Base-by-base conservation (phyloP, 441 rosid genomes). In the Bruguiera hainesii region DNA sequence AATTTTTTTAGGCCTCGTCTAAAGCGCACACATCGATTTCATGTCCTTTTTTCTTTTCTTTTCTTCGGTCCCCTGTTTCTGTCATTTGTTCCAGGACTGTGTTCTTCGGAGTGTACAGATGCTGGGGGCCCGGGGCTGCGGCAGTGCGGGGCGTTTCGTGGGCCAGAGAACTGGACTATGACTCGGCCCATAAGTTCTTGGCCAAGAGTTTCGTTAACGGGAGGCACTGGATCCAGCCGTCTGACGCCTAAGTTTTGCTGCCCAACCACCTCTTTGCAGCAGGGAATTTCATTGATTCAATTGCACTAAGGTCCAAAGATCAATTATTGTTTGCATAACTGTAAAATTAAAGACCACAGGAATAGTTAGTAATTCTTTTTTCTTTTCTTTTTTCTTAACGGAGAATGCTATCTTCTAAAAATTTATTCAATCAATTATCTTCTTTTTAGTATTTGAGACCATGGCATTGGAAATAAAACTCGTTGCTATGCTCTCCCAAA, bases 191-290 rank as follows among this genome's bases (percentile, higher is more conserved):
- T 70, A 89, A 77, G 13, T 93, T 93, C 70, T 78, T 90, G 2
- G 90, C 80, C 56, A 87, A 93, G 83, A 90, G 97, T 67, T 93
- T 93, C 46, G 97, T 93, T 61, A 93, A 93, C 52, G 98, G 97
- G 11, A 79, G 96, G 60, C 98, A 90, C 68, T 90, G 98, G 98
- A 90, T 93, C 31, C 84, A 85, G 13, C 94, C 96, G 1, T 63
- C 67, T 50, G 97, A 93, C 55, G 91, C 92, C 39, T 92, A 80
- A 16, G 33, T 35, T 23, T 10, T 42, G 25, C 13, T 23, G 58
- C 29, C 56, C 25, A 7, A 33, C 37, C 33, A 11, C 4, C 15
- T 42, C 18, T 42, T 13, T 42, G 18, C 5, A 13, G 16, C 3
- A 13, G 18, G 48, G 15, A 42, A 3, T 11, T 42, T 13, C 48